Conservation (phyloP, 176 grass and related monocot genomes). For the Leersia perrieri region DNA sequence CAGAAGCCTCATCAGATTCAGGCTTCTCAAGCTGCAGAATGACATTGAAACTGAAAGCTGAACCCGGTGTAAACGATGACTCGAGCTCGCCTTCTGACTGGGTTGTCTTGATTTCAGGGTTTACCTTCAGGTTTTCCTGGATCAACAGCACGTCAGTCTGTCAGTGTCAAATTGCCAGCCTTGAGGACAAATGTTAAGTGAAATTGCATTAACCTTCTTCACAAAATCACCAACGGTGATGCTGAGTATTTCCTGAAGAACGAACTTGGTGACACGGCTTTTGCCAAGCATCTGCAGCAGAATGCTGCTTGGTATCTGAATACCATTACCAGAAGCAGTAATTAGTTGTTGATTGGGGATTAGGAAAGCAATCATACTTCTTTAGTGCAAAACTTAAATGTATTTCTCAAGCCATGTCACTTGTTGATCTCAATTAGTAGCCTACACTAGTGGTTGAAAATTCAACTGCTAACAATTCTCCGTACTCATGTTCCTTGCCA, state of each 20-base stretch:
- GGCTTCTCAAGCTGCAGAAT: constrained; percentile 45
- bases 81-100: constrained; percentile 59
- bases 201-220: constrained; percentile 52
- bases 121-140: constrained; percentile 64
- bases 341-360: not conserved
- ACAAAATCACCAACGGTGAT: constrained; percentile 60
- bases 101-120: constrained; percentile 52
- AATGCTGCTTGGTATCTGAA: constrained; percentile 68
- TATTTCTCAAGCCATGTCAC: not conserved
- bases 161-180: not conserved
- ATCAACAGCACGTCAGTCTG: not conserved
- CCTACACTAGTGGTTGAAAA: constrained; percentile 34
- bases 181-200: not conserved
- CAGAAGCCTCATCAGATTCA: constrained; percentile 24
- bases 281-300: constrained; percentile 68
- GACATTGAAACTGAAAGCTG: constrained; percentile 55
- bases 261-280: constrained; percentile 72
- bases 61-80: constrained; percentile 49
- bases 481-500: constrained; percentile 29
- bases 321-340: constrained; percentile 1
- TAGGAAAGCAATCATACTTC: constrained; percentile 14
- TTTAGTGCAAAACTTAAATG: constrained; percentile 22
- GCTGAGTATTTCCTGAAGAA: constrained; percentile 68
- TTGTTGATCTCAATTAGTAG: constrained; percentile 26
- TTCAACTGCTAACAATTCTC: constrained; percentile 21